phyloP scores from a whole-genome alignment of 768 basidiomycete genomes.

The Tephrocybe sp. region DNA sequence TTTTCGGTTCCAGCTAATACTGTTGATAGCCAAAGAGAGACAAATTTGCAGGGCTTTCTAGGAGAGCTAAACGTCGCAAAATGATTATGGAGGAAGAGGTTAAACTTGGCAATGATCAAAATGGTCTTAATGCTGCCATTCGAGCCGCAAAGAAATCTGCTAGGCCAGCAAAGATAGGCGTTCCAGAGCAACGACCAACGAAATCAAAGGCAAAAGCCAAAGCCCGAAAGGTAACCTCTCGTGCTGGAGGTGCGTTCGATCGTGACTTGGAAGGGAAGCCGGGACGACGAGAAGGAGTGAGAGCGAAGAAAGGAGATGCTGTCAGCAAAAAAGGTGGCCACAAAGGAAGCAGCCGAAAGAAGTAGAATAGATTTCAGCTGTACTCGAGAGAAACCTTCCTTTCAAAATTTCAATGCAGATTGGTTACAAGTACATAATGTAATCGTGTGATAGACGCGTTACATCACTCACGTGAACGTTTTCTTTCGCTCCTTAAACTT shows the following conservation, averaged over 20 bases:
- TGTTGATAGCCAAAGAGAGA: conserved; percentile 65
- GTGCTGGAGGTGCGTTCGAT: conserved; percentile 47
- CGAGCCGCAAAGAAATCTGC: conserved; percentile 82
- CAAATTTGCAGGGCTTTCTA: conserved; percentile 79
- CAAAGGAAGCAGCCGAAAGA: conserved; percentile 20
- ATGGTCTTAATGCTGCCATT: conserved; percentile 67
- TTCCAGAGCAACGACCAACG: conserved; percentile 32
- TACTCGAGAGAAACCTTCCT: not conserved
- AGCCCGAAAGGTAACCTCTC: conserved; percentile 30
- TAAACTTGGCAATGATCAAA: conserved; percentile 46
- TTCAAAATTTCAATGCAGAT: too few relatives aligned
- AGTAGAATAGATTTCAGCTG: not conserved
- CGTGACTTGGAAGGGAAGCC: conserved; percentile 52
- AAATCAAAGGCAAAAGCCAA: conserved; percentile 32
- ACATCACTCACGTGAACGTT: not conserved
- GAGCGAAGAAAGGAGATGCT: conserved; percentile 61
- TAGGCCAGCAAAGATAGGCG: conserved; percentile 73
- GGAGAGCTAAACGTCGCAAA: conserved; percentile 85
- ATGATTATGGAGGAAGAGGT: conserved; percentile 81
- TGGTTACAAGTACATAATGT: too few relatives aligned
- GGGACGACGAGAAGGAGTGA: conserved; percentile 51
- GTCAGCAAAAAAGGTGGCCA: conserved; percentile 50
- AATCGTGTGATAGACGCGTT: not conserved
- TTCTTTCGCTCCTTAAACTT: not conserved
- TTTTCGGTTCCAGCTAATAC: conserved; percentile 4